Percentiles rank a stretch among this genome's conserved stretches.
phyloP scores from a whole-genome alignment of 1,284 basidiomycete species.

The Austropuccinia psidii region DNA sequence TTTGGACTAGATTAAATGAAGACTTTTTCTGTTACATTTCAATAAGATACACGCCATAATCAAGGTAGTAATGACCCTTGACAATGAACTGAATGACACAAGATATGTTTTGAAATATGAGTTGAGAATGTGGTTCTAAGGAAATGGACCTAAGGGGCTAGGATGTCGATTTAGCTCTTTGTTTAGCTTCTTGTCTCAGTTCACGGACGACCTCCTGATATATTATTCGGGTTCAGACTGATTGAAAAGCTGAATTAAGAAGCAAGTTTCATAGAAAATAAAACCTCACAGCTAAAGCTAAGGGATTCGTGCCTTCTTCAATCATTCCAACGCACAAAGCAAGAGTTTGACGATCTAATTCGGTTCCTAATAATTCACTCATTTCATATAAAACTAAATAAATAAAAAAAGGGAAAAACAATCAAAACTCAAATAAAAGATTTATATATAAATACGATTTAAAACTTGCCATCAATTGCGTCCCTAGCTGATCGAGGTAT shows the following conservation, averaged over 20 bases:
- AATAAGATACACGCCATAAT: too few relatives aligned
- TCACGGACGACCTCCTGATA: conserved; percentile 16
- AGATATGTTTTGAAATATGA: too few relatives aligned
- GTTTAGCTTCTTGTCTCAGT: conserved; percentile 15
- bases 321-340: conserved; percentile 37
- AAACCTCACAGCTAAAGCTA: conserved; percentile 36
- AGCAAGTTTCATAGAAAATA: background rate
- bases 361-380: conserved; percentile 29
- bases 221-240: background rate
- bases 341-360: conserved; percentile 37
- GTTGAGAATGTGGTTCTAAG: too few relatives aligned
- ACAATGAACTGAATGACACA: too few relatives aligned
- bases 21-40: too few relatives aligned
- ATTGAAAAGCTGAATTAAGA: background rate
- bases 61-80: too few relatives aligned
- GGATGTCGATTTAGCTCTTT: background rate
- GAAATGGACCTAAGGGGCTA: too few relatives aligned
- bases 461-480: conserved; percentile 7
- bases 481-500: background rate
- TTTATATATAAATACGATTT: background rate
- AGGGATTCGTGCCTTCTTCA: conserved; percentile 38
- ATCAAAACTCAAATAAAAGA: background rate
- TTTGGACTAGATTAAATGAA: too few relatives aligned
- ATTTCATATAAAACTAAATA: conserved; percentile 25
- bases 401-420: background rate